These are phyloP conservation scores for Nothomitra cinnamomea DNA, from an alignment of 2,329 filamentous ascomycete species.

Conservation along the genomic window DNA sequence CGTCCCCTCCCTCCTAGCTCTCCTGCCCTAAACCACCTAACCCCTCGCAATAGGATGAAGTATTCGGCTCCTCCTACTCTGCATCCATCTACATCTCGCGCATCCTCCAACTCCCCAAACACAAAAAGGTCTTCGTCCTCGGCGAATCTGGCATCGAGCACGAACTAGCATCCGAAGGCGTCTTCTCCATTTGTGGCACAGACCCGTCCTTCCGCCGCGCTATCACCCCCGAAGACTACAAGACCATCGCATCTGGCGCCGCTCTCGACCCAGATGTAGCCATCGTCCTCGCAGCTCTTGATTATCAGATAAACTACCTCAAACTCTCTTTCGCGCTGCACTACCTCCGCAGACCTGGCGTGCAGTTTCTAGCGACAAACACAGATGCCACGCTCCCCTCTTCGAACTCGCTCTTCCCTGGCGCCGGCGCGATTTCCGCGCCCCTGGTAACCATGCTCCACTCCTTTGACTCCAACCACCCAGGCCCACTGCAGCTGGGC, in stretches of 20 bases:
- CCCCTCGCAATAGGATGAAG: conserved; percentile 49
- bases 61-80: conserved; percentile 92
- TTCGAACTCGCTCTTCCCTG: conserved; percentile 71
- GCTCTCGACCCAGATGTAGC: conserved; percentile 79
- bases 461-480: conserved; percentile 18
- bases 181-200: conserved; percentile 73
- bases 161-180: conserved; percentile 63
- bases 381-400: conserved; percentile 78
- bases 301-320: conserved; percentile 91
- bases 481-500: conserved; percentile 62
- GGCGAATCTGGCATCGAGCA: conserved; percentile 84
- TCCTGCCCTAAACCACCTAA: neutral
- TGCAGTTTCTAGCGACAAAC: conserved; percentile 84
- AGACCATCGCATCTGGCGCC: conserved; percentile 51
- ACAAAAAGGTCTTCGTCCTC: conserved; percentile 87
- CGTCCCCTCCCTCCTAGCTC: conserved; percentile 9
- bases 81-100: conserved; percentile 89
- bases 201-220: conserved; percentile 63
- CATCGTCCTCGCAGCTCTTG: conserved; percentile 73
- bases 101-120: conserved; percentile 63
- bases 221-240: conserved; percentile 66
- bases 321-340: conserved; percentile 75
- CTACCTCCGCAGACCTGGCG: conserved; percentile 61
- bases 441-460: conserved; percentile 57
- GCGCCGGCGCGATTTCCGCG: conserved; percentile 67